Conservation (phyloP, 495 filamentous ascomycete genomes). For the Penicillium desertorum region DNA sequence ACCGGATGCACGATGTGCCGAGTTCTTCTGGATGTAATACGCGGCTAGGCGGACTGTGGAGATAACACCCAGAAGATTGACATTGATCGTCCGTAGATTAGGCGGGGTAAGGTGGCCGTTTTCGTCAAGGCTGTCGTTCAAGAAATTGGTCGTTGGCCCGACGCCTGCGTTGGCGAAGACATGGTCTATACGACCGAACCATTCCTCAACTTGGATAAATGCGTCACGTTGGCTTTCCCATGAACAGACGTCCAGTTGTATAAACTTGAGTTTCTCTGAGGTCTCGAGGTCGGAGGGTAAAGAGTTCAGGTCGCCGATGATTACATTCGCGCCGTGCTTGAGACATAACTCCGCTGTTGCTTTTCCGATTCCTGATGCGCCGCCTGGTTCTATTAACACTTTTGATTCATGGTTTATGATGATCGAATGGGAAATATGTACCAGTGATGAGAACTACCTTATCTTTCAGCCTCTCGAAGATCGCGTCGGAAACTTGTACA, state of each 20-base stretch:
- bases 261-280: constrained; percentile 27
- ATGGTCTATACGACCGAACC: constrained; percentile 48
- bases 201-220: constrained; percentile 39
- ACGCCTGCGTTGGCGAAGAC: constrained; percentile 54
- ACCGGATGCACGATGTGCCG: constrained; percentile 19
- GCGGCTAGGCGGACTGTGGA: constrained; percentile 41
- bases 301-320: constrained; percentile 42
- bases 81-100: constrained; percentile 36
- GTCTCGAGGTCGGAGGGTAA: constrained; percentile 25
- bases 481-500: constrained; percentile 17
- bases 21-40: constrained; percentile 35
- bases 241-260: constrained; percentile 40
- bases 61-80: constrained; percentile 45
- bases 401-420: not conserved
- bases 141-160: constrained; percentile 36
- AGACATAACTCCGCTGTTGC: constrained; percentile 48
- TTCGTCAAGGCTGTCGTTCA: constrained; percentile 41
- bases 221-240: constrained; percentile 42
- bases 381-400: constrained; percentile 33
- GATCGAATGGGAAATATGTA: constrained; percentile 19
- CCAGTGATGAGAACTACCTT: constrained; percentile 53
- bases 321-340: constrained; percentile 44
- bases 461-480: constrained; percentile 31
- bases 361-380: constrained; percentile 51
- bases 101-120: constrained; percentile 44